phyloP scores from a whole-genome alignment of 2,329 filamentous ascomycete genomes.

The Myrmaecium sp. region DNA sequence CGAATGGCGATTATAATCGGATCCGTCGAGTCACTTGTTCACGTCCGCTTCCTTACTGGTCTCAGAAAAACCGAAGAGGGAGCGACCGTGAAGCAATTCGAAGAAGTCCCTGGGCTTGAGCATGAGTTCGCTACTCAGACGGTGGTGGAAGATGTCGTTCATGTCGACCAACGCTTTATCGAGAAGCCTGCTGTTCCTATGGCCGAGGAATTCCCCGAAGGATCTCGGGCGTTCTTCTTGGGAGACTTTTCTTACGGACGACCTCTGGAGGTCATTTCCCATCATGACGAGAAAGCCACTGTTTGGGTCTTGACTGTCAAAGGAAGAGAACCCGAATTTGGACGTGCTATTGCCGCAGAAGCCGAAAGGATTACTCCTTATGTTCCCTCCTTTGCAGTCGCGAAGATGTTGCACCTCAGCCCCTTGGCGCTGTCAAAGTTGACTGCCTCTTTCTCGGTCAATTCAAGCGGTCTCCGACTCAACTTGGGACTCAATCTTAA shows the following conservation, averaged over 20 bases:
- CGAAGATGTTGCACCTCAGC: constrained; percentile 64
- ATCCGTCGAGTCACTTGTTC: constrained; percentile 70
- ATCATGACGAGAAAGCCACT: constrained; percentile 58
- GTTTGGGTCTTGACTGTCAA: constrained; percentile 60
- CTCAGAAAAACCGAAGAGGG: constrained; percentile 81
- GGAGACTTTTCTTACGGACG: constrained; percentile 87
- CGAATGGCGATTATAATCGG: constrained; percentile 78
- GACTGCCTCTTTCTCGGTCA: constrained; percentile 81
- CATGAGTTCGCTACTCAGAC: constrained; percentile 83
- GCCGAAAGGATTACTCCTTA: constrained; percentile 61
- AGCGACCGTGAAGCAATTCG: constrained; percentile 85
- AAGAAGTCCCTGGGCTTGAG: constrained; percentile 66
- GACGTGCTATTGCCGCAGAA: constrained; percentile 51
- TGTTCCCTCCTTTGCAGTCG: constrained; percentile 74
- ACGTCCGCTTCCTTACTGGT: constrained; percentile 88
- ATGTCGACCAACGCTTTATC: constrained; percentile 83
- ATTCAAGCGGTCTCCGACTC: constrained; percentile 62
- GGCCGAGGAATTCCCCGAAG: constrained; percentile 76
- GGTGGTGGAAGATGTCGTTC: constrained; percentile 76
- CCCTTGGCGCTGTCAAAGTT: constrained; percentile 86
- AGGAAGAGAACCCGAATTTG: constrained; percentile 65
- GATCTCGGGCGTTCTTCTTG: constrained; percentile 76
- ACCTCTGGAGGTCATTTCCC: constrained; percentile 65
- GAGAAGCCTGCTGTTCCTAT: constrained; percentile 78
- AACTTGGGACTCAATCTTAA: constrained; percentile 94